Conservation (phyloP, 2,329 filamentous ascomycete species). For the Fusarium sp. region DNA sequence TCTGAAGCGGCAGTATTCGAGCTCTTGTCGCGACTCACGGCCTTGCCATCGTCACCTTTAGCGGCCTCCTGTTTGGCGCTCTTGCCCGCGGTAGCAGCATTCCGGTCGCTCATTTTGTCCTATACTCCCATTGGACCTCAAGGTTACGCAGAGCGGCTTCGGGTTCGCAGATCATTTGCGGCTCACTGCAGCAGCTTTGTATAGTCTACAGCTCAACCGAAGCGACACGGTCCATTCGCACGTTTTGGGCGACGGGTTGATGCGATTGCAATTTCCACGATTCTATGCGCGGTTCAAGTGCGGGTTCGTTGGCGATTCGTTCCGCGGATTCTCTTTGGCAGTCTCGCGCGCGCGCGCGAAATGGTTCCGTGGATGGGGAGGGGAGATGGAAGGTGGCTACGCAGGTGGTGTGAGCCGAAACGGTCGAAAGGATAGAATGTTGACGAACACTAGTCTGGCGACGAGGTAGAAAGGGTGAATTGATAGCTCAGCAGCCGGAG, state of each 20-base stretch:
- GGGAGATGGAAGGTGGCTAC: conserved; percentile 37
- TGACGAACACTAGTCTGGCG: background rate
- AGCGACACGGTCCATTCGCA: conserved; percentile 43
- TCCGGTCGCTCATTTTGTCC: conserved; percentile 50
- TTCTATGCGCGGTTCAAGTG: conserved; percentile 23
- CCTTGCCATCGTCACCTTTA: conserved; percentile 46
- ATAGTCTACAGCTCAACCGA: conserved; percentile 42
- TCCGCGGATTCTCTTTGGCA: conserved; percentile 4
- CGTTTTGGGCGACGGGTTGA: conserved; percentile 28
- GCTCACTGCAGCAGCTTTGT: conserved; percentile 45
- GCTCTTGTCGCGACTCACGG: conserved; percentile 47
- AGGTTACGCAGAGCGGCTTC: conserved; percentile 49
- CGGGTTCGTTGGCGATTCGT: conserved; percentile 24
- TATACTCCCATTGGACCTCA: conserved; percentile 50
- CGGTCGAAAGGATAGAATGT: conserved; percentile 28
- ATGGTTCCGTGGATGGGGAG: conserved; percentile 34
- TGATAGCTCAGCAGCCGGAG: conserved; percentile 33
- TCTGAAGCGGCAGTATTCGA: conserved; percentile 40
- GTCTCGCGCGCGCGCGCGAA: conserved; percentile 32
- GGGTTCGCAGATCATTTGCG: conserved; percentile 49
- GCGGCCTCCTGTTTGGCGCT: conserved; percentile 45
- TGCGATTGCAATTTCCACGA: conserved; percentile 29
- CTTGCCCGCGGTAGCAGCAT: conserved; percentile 49
- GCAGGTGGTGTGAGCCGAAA: conserved; percentile 34
- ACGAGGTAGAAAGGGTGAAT: conserved; percentile 20